These are phyloP conservation scores for Mikania micrantha DNA, from an alignment of 129 eudicot species.

Conservation along the genomic window DNA sequence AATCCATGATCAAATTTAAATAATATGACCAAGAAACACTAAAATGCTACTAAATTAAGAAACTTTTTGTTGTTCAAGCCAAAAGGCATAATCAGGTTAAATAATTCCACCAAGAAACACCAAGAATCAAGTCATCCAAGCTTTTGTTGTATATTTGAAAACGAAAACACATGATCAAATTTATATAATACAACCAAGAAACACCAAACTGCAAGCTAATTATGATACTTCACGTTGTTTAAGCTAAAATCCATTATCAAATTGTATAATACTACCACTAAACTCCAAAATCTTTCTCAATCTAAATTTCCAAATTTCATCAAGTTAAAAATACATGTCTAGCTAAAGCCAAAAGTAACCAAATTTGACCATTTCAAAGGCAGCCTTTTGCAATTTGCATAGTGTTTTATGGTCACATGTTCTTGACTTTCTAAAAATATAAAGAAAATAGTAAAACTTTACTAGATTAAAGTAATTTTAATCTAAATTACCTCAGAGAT, in stretches of 20 bases:
- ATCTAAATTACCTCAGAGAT: conserved; percentile 49
- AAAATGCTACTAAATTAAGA: neutral
- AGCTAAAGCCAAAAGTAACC: conserved; percentile 23
- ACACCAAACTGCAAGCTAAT: neutral
- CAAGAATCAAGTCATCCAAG: conserved; percentile 1
- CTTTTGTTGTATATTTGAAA: conserved; percentile 1
- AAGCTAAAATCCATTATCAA: neutral
- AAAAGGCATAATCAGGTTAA: neutral
- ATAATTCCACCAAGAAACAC: neutral
- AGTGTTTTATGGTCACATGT: conserved; percentile 15
- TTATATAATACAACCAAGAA: neutral
- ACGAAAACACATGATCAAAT: neutral
- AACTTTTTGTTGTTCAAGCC: neutral
- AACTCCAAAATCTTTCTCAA: conserved; percentile 13
- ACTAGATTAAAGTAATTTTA: neutral
- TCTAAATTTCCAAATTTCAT: conserved; percentile 1
- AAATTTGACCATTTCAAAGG: conserved; percentile 29
- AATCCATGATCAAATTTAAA: neutral
- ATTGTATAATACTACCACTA: conserved; percentile 3
- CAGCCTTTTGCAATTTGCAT: conserved; percentile 8
- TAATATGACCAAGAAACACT: neutral
- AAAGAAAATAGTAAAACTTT: conserved; percentile 6
- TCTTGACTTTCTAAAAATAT: conserved; percentile 20
- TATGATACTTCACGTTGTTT: no score
- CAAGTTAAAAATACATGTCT: conserved; percentile 16